These are phyloP conservation scores for Arthromyces matolae DNA, from an alignment of 768 basidiomycete species.

Conservation along the genomic window DNA sequence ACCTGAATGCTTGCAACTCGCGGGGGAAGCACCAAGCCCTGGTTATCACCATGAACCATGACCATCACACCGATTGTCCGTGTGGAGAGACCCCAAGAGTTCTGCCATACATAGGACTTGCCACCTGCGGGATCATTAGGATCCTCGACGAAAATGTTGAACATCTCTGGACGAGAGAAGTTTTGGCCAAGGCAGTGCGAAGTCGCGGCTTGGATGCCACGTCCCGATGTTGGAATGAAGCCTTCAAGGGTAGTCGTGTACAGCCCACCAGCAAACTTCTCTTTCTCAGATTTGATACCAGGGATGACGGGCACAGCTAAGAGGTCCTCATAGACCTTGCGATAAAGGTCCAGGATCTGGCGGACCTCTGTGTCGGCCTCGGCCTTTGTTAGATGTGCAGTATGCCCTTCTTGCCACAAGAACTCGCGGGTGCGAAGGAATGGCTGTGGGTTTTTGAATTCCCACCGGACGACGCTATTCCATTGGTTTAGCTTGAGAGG, in stretches of 20 bases:
- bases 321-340: conserved; percentile 92
- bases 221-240: conserved; percentile 94
- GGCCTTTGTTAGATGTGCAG: conserved; percentile 81
- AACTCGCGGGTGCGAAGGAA: conserved; percentile 99
- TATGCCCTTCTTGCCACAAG: conserved; percentile 99
- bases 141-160: conserved; percentile 96
- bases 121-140: conserved; percentile 68
- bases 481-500: conserved; percentile 97
- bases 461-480: conserved; percentile 99
- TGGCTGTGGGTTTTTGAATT: conserved; percentile 99
- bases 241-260: conserved; percentile 99
- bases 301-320: conserved; percentile 97
- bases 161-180: conserved; percentile 95
- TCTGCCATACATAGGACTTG: conserved; percentile 93
- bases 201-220: conserved; percentile 97
- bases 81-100: conserved; percentile 98
- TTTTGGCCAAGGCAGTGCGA: conserved; percentile 98
- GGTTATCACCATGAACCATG: conserved; percentile 98
- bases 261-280: conserved; percentile 96
- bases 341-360: conserved; percentile 94
- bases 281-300: conserved; percentile 97
- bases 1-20: conserved; percentile 92
- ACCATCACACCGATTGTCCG: conserved; percentile 97
- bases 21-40: conserved; percentile 96
- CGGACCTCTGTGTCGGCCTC: conserved; percentile 92